These are phyloP conservation scores for Hermanozyma aechmeae DNA, from an alignment of 805 yeast genomes.

Conservation along the genomic window DNA sequence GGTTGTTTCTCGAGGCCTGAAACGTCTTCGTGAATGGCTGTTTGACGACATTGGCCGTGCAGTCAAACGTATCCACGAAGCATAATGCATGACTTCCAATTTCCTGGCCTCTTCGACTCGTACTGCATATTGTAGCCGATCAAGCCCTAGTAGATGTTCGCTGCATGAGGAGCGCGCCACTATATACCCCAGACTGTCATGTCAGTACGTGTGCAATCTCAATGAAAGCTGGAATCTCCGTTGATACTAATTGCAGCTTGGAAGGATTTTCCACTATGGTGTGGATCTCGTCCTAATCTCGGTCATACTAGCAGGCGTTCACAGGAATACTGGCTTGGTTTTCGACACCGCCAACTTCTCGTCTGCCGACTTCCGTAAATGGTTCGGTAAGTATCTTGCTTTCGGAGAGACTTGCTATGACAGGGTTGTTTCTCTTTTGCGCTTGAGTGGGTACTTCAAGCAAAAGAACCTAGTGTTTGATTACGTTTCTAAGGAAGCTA, in stretches of 20 bases:
- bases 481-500: slow-evolving; percentile 22
- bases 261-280: slow-evolving; percentile 60
- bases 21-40: slow-evolving; percentile 58
- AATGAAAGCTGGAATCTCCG: too few relatives aligned
- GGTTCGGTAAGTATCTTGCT: slow-evolving; percentile 43
- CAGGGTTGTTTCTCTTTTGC: slow-evolving; percentile 34
- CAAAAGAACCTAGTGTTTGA: slow-evolving; percentile 30
- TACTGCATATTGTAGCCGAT: too few relatives aligned
- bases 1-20: slow-evolving; percentile 31
- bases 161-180: too few relatives aligned
- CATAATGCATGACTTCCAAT: too few relatives aligned
- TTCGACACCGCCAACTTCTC: slow-evolving; percentile 43
- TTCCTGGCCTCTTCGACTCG: too few relatives aligned
- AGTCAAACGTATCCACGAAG: slow-evolving; percentile 33
- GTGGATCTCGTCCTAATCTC: slow-evolving; percentile 73
- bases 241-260: too few relatives aligned
- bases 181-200: too few relatives aligned
- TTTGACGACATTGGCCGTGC: slow-evolving; percentile 36
- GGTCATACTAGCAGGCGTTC: slow-evolving; percentile 76
- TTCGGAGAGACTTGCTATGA: slow-evolving; percentile 58
- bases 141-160: too few relatives aligned
- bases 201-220: too few relatives aligned
- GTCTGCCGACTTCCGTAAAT: slow-evolving; percentile 34
- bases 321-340: slow-evolving; percentile 71
- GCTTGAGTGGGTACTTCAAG: slow-evolving; percentile 42